Evolutionary conservation across 2,329 filamentous ascomycete species (phyloP).

Genomic region (Annulohypoxylon truncatum): DNA sequence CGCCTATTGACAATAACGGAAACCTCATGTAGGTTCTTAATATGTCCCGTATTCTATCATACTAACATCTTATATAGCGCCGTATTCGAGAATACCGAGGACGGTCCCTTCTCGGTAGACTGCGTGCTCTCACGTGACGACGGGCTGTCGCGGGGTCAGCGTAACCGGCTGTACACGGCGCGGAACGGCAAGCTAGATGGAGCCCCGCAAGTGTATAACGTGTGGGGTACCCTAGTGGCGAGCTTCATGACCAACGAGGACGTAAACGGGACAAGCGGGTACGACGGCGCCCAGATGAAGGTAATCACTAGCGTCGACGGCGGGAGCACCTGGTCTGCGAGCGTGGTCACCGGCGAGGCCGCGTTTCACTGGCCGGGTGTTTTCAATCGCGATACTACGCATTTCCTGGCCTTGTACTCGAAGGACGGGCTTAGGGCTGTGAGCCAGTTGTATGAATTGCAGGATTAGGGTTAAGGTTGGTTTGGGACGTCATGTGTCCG

Average conservation of each 20-base stretch:
- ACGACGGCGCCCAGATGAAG: slow-evolving; percentile 50
- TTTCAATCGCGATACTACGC: slow-evolving; percentile 43
- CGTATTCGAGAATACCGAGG: slow-evolving; percentile 57
- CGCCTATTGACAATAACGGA: slow-evolving; percentile 44
- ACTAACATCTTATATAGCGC: slow-evolving; percentile 39
- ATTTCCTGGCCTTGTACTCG: slow-evolving; percentile 47
- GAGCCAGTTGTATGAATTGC: slow-evolving; percentile 42
- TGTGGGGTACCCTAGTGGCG: slow-evolving; percentile 55
- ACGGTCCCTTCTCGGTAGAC: slow-evolving; percentile 51
- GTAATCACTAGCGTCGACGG: slow-evolving; percentile 47
- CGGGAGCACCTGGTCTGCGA: slow-evolving; percentile 45
- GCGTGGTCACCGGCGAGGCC: slow-evolving; percentile 44
- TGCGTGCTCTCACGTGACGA: slow-evolving; percentile 56
- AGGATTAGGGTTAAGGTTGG: slow-evolving; percentile 21
- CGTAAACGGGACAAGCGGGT: slow-evolving; percentile 29
- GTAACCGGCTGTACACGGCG: slow-evolving; percentile 54
- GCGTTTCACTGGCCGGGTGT: slow-evolving; percentile 51
- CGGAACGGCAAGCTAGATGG: slow-evolving; percentile 51
- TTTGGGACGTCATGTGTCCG: neutral
- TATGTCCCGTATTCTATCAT: neutral
- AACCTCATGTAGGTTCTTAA: slow-evolving; percentile 50
- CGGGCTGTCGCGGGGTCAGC: slow-evolving; percentile 55
- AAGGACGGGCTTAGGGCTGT: slow-evolving; percentile 45
- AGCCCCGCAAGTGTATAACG: slow-evolving; percentile 57
- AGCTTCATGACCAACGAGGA: slow-evolving; percentile 61